Base-by-base conservation (phyloP, 2,329 filamentous ascomycete species). In the Teratosphaeria destructans region DNA sequence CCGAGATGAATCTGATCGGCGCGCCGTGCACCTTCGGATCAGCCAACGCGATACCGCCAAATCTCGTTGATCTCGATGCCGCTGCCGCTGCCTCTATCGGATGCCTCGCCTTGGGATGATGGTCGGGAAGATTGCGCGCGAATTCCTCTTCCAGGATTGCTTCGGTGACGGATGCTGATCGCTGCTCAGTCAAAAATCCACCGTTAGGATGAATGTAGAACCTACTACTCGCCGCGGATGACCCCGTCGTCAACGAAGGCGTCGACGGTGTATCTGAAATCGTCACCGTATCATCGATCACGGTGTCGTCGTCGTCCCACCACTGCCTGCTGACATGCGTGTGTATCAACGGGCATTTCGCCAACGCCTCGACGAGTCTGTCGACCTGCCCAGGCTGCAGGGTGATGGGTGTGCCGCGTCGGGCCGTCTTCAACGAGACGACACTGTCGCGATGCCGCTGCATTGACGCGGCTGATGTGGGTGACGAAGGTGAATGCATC, bases 1-100 rank as follows among this genome's bases (percentile, higher is more conserved):
- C 57, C 3, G 68, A 67, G 8, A 65, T 56, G 62, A 57, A 70
- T 47, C 65, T 65, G 55, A 70, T 63, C 19, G 67, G 66, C 16
- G 66, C 60, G n/a, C 70, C 69, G 35, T 65, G 61, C 11, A 70
- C 56, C 37, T 64, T 69, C 8, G 67, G 64, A 52, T 71, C 66
- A 34, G 65, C 63, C 1, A 72, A 39, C 2, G 67, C 64, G 26
- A 71, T 61, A 56, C 67, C 66, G 12, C 64, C 66, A 34, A 63
- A 63, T 27, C 34, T 52, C 23, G 16, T 59, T 29, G 57, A 49
- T 23, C 49, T 47, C 26, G 39, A 34, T 16, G 57, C 57, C 10
- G 52, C 57, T n/a, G 52, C 52, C 8, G 54, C 14, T 1, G 56
- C 55, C 11, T 56, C 32, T 26, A 56, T 14, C 6, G 56, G 43